Base-by-base conservation (phyloP, 441 rosid species). In the Brassica hybrid region DNA sequence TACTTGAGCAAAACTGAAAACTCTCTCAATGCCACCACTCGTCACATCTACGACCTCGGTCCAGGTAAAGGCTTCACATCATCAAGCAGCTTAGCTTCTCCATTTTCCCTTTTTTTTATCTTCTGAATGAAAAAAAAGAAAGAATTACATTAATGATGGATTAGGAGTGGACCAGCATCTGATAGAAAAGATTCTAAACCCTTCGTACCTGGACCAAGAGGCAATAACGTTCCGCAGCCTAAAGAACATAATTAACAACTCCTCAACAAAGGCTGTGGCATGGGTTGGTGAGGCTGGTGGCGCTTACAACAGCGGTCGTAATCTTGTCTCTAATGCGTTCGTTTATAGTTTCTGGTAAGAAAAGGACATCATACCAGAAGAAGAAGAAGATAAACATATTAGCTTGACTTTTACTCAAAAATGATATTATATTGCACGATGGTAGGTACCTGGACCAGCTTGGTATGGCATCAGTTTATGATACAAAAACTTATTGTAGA, bases 271-370 rank as follows among this genome's bases (percentile, higher is more conserved):
- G n/a, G 89, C 89, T 19, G 81, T 56, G 50, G 91, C 96, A n/a
- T 92, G 98, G 99, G 96, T 96, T 81, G 94, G 99, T 54, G 99
- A 96, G 80, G 60, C 99, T 21, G 99, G 99, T 80, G 98, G 99
- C 25, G 99, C 97, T 56, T 94, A 94, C 84, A 96, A 96, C 85
- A 96, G 98, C 21, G 98, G 99, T 30, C 86, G 50, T 41, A 85
- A 91, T 75, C 90, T 72, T 34, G 97, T 96, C 66, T 85, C 94
- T 4, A 90, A 96, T 82, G 92, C 99, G 1, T 96, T 96, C 45
- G 97, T 92, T 30, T 92, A 83, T 75, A 92, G 98, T 73, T 94
- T 96, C 96, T 96, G 98, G 99, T 96, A 89, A 75, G 76, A 71
- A 23, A 61, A 34, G 18, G 38, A 75, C 30, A 71, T 57, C 38